Evolutionary conservation across 2,329 filamentous ascomycete genomes (phyloP).

Genomic region (Xylariaceae sp.): DNA sequence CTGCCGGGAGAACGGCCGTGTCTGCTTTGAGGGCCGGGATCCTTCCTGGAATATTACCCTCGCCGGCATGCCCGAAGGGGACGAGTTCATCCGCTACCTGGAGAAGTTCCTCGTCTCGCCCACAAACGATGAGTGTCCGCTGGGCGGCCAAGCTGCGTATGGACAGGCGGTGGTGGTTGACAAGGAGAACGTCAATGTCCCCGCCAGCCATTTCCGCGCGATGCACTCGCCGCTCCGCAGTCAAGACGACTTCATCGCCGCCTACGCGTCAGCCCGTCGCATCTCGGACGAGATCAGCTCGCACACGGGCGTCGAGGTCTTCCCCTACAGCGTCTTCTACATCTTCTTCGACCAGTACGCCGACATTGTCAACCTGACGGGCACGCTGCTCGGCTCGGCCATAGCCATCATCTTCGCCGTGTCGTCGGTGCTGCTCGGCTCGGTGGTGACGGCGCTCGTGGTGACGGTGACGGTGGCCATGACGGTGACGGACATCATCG

Average conservation of each 20-base stretch:
- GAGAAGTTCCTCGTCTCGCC: slow-evolving; percentile 74
- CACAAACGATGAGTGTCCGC: slow-evolving; percentile 74
- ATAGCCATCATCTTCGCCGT: slow-evolving; percentile 80
- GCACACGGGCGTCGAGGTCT: slow-evolving; percentile 71
- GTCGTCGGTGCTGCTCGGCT: slow-evolving; percentile 74
- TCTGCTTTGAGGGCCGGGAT: slow-evolving; percentile 71
- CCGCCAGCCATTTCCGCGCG: slow-evolving; percentile 86
- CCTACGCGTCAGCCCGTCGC: slow-evolving; percentile 81
- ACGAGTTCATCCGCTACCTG: slow-evolving; percentile 85
- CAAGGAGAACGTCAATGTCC: slow-evolving; percentile 55
- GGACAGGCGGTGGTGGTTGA: slow-evolving; percentile 77
- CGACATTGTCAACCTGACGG: slow-evolving; percentile 72
- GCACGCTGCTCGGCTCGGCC: slow-evolving; percentile 71
- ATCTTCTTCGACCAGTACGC: slow-evolving; percentile 99
- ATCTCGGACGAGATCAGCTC: slow-evolving; percentile 70
- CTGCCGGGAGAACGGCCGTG: slow-evolving; percentile 62
- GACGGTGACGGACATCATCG: slow-evolving; percentile 90
- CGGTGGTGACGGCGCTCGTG: slow-evolving; percentile 69
- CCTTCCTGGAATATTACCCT: slow-evolving; percentile 87
- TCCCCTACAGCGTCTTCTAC: slow-evolving; percentile 96
- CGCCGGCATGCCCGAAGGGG: slow-evolving; percentile 81
- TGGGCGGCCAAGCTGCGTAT: slow-evolving; percentile 85
- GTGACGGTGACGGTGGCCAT: slow-evolving; percentile 85
- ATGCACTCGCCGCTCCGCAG: slow-evolving; percentile 79
- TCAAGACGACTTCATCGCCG: slow-evolving; percentile 86